Percentiles rank a stretch among this genome's conserved stretches.
phyloP scores from a whole-genome alignment of 345 rosid genomes.

The Murraya paniculata region DNA sequence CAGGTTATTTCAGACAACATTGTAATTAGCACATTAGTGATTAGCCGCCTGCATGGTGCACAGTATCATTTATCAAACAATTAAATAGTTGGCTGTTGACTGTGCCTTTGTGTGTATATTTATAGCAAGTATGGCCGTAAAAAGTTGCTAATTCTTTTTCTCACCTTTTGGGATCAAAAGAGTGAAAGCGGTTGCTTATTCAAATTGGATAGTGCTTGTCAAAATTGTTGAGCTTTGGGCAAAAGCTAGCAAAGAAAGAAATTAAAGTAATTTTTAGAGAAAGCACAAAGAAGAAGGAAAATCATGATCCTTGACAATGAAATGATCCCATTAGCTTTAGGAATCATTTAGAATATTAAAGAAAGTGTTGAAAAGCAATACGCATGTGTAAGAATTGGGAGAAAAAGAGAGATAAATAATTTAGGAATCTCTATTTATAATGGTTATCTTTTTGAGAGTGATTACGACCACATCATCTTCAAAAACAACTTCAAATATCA shows the following conservation, averaged over 20 bases:
- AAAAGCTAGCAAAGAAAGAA: background rate
- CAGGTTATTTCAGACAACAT: too few species aligned
- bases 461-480: background rate
- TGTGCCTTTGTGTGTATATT: background rate
- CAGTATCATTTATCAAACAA: background rate
- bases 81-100: background rate
- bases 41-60: background rate
- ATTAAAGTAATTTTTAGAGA: background rate
- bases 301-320: background rate
- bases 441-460: background rate
- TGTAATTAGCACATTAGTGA: background rate
- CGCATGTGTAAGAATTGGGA: background rate
- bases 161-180: background rate
- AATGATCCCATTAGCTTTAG: background rate
- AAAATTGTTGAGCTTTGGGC: background rate
- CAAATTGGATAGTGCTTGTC: background rate
- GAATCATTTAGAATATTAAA: background rate
- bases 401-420: background rate
- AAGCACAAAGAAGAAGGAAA: background rate
- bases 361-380: background rate
- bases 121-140: background rate
- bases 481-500: background rate
- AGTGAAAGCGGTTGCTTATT: background rate
- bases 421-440: background rate
- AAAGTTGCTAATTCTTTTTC: background rate